These are phyloP conservation scores for Nicotiana paniculata DNA, from an alignment of 257 asterid species.

Conservation along the genomic window DNA sequence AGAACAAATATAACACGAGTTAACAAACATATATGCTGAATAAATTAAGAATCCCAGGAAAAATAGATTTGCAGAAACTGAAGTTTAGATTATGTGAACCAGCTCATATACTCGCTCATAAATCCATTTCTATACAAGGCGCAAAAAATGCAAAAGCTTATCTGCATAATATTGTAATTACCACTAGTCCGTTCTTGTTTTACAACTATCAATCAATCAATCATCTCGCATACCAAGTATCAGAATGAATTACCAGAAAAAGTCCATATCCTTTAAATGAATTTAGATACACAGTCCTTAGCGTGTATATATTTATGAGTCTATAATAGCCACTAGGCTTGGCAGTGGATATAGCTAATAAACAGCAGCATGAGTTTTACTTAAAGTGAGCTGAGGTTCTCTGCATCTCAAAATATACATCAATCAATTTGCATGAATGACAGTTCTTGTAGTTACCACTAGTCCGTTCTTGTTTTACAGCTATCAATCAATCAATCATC, in stretches of 20 bases:
- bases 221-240: too few species aligned
- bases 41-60: background rate
- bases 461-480: too few species aligned
- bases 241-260: background rate
- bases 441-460: too few species aligned
- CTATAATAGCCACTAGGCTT: background rate
- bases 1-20: conserved; percentile 10
- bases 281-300: background rate
- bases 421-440: too few species aligned
- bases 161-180: too few species aligned
- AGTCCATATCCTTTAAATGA: background rate
- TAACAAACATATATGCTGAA: conserved; percentile 14
- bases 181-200: too few species aligned
- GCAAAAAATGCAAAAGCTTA: too few species aligned
- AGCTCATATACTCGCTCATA: background rate
- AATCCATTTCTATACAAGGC: background rate
- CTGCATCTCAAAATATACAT: background rate
- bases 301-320: too few species aligned
- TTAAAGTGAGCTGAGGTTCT: background rate
- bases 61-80: background rate
- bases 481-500: too few species aligned
- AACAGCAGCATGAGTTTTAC: background rate
- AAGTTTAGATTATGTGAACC: background rate
- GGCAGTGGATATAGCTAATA: background rate
- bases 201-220: too few species aligned